phyloP scores from a whole-genome alignment of 768 basidiomycete genomes.

The Mycena alexandri region DNA sequence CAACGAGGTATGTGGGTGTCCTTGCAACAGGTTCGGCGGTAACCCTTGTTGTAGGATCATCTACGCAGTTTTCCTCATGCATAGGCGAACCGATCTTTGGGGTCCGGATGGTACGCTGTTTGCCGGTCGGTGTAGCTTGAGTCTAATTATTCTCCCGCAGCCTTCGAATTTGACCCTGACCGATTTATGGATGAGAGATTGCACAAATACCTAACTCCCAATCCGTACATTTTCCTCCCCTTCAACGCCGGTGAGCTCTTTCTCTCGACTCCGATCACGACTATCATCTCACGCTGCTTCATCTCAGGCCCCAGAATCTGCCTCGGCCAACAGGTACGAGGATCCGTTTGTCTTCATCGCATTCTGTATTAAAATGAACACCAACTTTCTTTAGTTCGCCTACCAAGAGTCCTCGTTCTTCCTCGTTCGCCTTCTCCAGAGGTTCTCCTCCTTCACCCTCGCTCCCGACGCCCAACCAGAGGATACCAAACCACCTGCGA shows the following conservation, averaged over 20 bases:
- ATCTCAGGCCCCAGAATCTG: slow-evolving; percentile 51
- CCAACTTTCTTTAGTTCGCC: slow-evolving; percentile 6
- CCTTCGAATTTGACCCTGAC: slow-evolving; percentile 52
- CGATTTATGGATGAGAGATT: slow-evolving; percentile 55
- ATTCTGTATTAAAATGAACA: not conserved
- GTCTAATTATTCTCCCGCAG: slow-evolving; percentile 34
- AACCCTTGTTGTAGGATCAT: slow-evolving; percentile 49
- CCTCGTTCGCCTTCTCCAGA: slow-evolving; percentile 25
- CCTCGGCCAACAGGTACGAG: slow-evolving; percentile 22
- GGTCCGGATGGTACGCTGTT: slow-evolving; percentile 56
- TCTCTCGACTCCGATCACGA: slow-evolving; percentile 48
- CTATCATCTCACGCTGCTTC: no score
- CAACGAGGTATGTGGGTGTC: not conserved
- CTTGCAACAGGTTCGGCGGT: not conserved
- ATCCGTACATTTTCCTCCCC: slow-evolving; percentile 62
- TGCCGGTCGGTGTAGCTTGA: not conserved
- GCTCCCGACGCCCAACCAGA: slow-evolving; percentile 48
- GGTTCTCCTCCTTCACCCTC: not conserved
- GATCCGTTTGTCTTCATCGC: no score
- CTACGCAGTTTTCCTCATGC: slow-evolving; percentile 62
- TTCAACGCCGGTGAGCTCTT: slow-evolving; percentile 56
- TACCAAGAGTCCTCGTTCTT: slow-evolving; percentile 30
- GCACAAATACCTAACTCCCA: slow-evolving; percentile 53
- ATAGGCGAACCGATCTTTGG: slow-evolving; percentile 73
- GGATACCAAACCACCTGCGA: slow-evolving; percentile 42